Percentiles rank a stretch among this genome's conserved stretches.
phyloP scores from a whole-genome alignment of 106 monocot species.

The Vanilla planifolia region DNA sequence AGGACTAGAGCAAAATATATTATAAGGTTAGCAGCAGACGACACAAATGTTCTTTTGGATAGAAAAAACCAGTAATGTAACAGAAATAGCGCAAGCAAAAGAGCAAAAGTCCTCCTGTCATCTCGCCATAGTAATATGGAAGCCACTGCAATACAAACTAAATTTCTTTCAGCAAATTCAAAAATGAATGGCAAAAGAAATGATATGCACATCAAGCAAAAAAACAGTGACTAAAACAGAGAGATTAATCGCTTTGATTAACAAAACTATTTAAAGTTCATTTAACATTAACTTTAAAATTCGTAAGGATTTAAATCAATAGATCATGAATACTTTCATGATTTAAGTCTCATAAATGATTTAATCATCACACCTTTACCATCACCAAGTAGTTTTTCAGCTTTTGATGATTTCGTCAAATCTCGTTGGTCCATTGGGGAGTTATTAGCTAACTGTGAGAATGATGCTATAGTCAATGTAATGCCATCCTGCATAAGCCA shows the following conservation, averaged over 20 bases:
- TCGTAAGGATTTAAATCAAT: no score
- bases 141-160: constrained; percentile 45
- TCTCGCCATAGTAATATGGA: constrained; percentile 83
- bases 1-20: constrained; percentile 42
- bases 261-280: background rate
- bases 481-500: constrained; percentile 67
- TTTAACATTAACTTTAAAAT: no score
- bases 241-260: background rate
- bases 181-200: constrained; percentile 4
- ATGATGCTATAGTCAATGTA: constrained; percentile 45
- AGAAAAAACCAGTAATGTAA: constrained; percentile 79
- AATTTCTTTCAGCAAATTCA: constrained; percentile 7
- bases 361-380: constrained; percentile 40
- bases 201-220: background rate
- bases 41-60: constrained; percentile 70
- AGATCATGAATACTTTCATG: background rate
- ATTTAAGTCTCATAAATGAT: background rate
- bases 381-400: constrained; percentile 55
- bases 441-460: constrained; percentile 38
- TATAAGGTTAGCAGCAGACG: constrained; percentile 59
- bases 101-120: constrained; percentile 83
- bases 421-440: constrained; percentile 19
- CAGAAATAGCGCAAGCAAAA: constrained; percentile 43
- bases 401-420: constrained; percentile 50
- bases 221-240: background rate